Conservation (phyloP, 305 asterid species). For the Salvia sclarea region DNA sequence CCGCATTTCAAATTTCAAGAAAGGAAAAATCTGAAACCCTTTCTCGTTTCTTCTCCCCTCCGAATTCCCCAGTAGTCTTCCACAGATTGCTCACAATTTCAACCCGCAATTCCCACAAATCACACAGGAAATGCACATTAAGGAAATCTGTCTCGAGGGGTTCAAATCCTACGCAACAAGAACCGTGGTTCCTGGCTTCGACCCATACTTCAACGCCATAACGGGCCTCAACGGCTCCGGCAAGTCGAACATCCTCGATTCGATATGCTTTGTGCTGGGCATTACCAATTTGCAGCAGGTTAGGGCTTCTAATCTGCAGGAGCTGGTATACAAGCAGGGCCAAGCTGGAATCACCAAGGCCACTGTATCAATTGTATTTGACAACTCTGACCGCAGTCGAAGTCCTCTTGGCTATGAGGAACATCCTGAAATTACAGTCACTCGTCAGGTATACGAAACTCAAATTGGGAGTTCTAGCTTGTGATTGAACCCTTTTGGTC, state of each 20-base stretch:
- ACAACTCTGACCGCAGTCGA: constrained; percentile 74
- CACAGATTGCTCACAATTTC: constrained; percentile 20
- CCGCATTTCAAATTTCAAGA: neutral
- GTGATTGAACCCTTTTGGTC: neutral
- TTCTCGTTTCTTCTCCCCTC: constrained; percentile 4
- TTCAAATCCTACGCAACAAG: constrained; percentile 95
- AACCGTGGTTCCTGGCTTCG: constrained; percentile 94
- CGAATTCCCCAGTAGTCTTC: constrained; percentile 18
- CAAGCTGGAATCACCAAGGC: constrained; percentile 99
- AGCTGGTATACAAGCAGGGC: constrained; percentile 98
- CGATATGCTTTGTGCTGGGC: constrained; percentile 94
- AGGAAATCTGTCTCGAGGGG: constrained; percentile 90
- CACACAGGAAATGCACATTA: constrained; percentile 57
- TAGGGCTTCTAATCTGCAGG: constrained; percentile 97
- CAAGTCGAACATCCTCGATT: constrained; percentile 92
- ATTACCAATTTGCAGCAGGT: constrained; percentile 97
- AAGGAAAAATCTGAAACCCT: neutral
- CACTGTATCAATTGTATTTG: constrained; percentile 88
- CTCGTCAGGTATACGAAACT: constrained; percentile 69
- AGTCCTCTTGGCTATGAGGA: constrained; percentile 97
- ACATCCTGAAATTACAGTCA: constrained; percentile 84
- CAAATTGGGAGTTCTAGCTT: neutral
- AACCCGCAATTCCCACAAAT: constrained; percentile 14
- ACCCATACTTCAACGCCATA: constrained; percentile 89
- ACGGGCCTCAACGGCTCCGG: constrained; percentile 97